phyloP scores from a whole-genome alignment of 805 yeast genomes.

The Scheffersomyces coipomensis region DNA sequence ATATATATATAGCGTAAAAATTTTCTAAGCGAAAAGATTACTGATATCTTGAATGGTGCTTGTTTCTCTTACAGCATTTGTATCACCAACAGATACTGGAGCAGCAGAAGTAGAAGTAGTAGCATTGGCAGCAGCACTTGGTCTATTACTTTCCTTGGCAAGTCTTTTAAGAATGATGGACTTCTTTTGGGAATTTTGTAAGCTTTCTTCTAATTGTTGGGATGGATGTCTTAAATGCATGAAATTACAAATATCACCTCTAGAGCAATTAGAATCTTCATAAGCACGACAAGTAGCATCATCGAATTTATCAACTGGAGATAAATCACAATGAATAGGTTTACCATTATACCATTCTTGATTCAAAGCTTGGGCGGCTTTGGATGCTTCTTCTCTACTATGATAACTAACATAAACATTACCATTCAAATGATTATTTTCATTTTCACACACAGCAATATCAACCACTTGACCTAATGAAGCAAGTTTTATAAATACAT shows the following conservation, averaged over 20 bases:
- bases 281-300: slow-evolving; percentile 78
- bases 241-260: slow-evolving; percentile 85
- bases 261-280: slow-evolving; percentile 60
- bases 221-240: slow-evolving; percentile 72
- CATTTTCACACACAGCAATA: slow-evolving; percentile 78
- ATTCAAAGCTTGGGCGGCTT: slow-evolving; percentile 62
- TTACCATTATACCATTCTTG: slow-evolving; percentile 77
- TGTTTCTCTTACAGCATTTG: neutral
- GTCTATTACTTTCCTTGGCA: neutral
- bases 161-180: slow-evolving; percentile 15
- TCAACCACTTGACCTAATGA: slow-evolving; percentile 52
- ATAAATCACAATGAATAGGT: slow-evolving; percentile 77
- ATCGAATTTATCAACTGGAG: slow-evolving; percentile 68
- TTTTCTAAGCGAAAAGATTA: neutral
- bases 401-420: slow-evolving; percentile 74
- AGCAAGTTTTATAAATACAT: slow-evolving; percentile 63
- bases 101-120: neutral
- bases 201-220: slow-evolving; percentile 34
- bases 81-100: neutral
- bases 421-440: slow-evolving; percentile 79
- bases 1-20: neutral
- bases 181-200: slow-evolving; percentile 41
- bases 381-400: slow-evolving; percentile 54
- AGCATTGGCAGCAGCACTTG: neutral
- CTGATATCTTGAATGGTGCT: neutral